These are phyloP conservation scores for Panicum hallii DNA, from an alignment of 202 grass and related monocot species.

Conservation along the genomic window DNA sequence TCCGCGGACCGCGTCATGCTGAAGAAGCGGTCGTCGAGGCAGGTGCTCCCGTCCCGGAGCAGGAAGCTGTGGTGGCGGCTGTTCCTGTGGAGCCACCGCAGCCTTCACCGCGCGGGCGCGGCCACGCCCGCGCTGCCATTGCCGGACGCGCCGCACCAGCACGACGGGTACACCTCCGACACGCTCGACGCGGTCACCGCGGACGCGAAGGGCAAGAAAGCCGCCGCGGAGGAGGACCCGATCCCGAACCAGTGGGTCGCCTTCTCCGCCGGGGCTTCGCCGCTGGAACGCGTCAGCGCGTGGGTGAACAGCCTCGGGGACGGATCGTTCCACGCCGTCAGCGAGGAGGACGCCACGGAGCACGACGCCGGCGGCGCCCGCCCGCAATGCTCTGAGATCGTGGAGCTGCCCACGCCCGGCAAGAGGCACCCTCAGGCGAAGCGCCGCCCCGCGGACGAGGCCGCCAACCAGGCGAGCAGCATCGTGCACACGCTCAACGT, in stretches of 20 bases:
- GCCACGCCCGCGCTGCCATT: neutral
- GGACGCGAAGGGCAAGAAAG: conserved; percentile 52
- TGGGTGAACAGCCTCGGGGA: conserved; percentile 80
- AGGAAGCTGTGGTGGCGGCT: conserved; percentile 80
- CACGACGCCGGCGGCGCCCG: neutral
- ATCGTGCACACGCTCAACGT: conserved; percentile 65
- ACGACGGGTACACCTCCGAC: conserved; percentile 78
- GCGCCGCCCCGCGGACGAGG: conserved; percentile 46
- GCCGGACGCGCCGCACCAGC: conserved; percentile 1
- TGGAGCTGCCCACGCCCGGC: conserved; percentile 55
- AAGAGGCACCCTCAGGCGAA: conserved; percentile 40
- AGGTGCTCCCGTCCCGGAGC: conserved; percentile 83
- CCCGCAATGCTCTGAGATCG: conserved; percentile 42
- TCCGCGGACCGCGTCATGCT: conserved; percentile 77
- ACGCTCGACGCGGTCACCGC: conserved; percentile 45
- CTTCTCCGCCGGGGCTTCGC: conserved; percentile 61
- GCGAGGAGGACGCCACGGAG: conserved; percentile 25
- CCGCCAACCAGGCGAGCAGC: conserved; percentile 53
- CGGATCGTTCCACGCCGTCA: conserved; percentile 37
- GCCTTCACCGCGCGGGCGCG: conserved; percentile 48
- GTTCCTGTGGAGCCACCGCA: conserved; percentile 81
- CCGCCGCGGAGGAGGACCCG: conserved; percentile 27
- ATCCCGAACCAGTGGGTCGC: conserved; percentile 65
- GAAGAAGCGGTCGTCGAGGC: conserved; percentile 69
- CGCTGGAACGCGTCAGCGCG: conserved; percentile 72